Evolutionary conservation across 352 stramenopile genomes (phyloP), one percentile per base, ranked within the genome.

Genomic region (Phytophthora citricola): DNA sequence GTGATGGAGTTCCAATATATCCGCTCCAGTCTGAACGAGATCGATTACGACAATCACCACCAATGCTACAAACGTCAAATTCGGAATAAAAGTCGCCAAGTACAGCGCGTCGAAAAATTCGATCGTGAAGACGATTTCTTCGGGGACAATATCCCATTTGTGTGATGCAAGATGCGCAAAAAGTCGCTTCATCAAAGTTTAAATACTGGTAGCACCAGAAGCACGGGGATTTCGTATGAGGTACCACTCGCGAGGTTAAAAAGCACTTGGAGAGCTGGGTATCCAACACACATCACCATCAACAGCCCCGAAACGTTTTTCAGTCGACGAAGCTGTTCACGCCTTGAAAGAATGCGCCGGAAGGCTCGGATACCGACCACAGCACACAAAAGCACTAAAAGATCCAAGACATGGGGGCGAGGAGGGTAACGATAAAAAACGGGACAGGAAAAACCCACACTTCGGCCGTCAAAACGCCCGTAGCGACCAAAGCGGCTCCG

Each of bases 81-180:
- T 49, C n/a, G 12, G 46, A 10, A 43, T 58, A 31, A 27, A 66
- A 17, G n/a, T 59, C 1, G 31, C 20, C 32, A 59, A 40, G 32
- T 59, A 66, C 9, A 59, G 38, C 0, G 47, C 36, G 24, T 59
- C 48, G n/a, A 66, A 66, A 26, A 58, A 63, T 15, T 69, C 61
- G 6, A 63, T 36, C 4, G 45, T 54, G n/a, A 63, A 68, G 3
- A 63, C 47, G 17, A 69, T 47, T 34, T 49, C 39, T 14, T 50
- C 55, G 4, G 61, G 61, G 4, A 57, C 50, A 48, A 51, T 69
- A 17, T 69, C 61, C 41, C 54, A 48, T 31, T 58, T 57, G 38
- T 63, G 61, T 1, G 52, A 26, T 15, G 47, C 47, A 11, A 40
- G 24, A 5, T 6, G 39, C 2, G 46, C 31, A 43, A 59, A 59